Percentiles rank a stretch among this genome's conserved stretches.
phyloP scores from a whole-genome alignment of 2,329 filamentous ascomycete species.

The Trichoderma sp. region DNA sequence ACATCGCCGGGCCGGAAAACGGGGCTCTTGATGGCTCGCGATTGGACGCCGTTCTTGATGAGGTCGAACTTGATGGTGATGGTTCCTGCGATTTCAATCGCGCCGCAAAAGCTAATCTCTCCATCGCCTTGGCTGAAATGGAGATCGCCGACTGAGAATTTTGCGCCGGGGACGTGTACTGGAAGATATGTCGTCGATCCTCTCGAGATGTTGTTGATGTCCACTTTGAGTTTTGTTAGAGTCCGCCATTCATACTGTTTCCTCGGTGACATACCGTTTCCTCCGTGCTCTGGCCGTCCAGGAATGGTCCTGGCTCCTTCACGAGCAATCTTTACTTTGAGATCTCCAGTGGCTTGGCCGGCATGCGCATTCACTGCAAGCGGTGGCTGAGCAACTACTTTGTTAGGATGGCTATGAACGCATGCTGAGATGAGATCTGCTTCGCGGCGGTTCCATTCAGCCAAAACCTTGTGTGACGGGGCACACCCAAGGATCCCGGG shows the following conservation, averaged over 20 bases:
- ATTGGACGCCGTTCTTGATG: conserved; percentile 75
- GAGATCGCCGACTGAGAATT: conserved; percentile 86
- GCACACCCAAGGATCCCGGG: conserved; percentile 90
- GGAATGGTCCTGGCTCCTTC: conserved; percentile 88
- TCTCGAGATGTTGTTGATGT: conserved; percentile 83
- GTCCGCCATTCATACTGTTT: neutral
- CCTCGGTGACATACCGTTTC: conserved; percentile 52
- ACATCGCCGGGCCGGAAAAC: conserved; percentile 87
- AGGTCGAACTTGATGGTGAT: conserved; percentile 91
- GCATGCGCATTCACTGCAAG: conserved; percentile 72
- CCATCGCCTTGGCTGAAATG: conserved; percentile 84
- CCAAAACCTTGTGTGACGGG: conserved; percentile 74
- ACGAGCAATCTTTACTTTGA: conserved; percentile 67
- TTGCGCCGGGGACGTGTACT: conserved; percentile 82
- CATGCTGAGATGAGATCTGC: conserved; percentile 70
- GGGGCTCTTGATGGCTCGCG: conserved; percentile 76
- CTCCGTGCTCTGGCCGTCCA: conserved; percentile 81
- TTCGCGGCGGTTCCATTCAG: conserved; percentile 82
- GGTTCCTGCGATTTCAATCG: conserved; percentile 91
- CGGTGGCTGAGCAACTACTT: conserved; percentile 74
- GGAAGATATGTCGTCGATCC: conserved; percentile 85
- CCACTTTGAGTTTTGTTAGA: conserved; percentile 49
- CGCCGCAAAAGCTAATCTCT: conserved; percentile 85
- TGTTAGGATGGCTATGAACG: conserved; percentile 59
- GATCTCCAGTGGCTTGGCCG: conserved; percentile 58